Conservation (phyloP, 2,329 filamentous ascomycete genomes). For the Phaeoacremonium minimum region DNA sequence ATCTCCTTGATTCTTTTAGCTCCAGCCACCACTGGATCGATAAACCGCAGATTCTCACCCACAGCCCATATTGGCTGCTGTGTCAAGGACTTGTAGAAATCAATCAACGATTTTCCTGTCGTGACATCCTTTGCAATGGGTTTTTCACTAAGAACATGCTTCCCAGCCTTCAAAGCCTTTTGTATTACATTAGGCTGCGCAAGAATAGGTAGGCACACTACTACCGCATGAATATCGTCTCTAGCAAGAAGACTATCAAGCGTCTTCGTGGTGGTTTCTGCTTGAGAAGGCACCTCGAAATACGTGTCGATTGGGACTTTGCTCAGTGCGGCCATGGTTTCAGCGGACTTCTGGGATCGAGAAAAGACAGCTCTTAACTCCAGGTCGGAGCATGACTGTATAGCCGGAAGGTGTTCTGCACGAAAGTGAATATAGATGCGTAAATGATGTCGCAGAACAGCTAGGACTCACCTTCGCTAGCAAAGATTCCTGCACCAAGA, state of each 20-base stretch:
- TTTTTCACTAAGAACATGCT: constrained; percentile 69
- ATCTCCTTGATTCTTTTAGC: constrained; percentile 14
- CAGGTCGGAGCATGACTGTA: constrained; percentile 45
- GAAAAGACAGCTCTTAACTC: constrained; percentile 64
- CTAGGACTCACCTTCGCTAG: constrained; percentile 16
- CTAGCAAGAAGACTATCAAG: constrained; percentile 49
- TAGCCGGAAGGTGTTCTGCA: constrained; percentile 48
- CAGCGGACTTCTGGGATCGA: constrained; percentile 54
- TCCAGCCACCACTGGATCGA: constrained; percentile 21
- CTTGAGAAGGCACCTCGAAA: constrained; percentile 43
- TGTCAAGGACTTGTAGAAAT: constrained; percentile 22
- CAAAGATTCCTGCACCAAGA: constrained; percentile 29
- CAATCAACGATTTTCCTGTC: constrained; percentile 16
- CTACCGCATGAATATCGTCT: constrained; percentile 49
- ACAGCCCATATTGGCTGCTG: constrained; percentile 47
- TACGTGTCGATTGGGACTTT: constrained; percentile 42
- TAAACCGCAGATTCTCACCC: constrained; percentile 71
- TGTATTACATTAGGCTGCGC: constrained; percentile 55
- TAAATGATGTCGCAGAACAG: neutral
- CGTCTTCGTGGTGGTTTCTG: constrained; percentile 27
- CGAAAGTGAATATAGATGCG: neutral
- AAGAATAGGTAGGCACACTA: constrained; percentile 60
- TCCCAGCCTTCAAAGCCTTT: constrained; percentile 57
- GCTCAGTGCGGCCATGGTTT: constrained; percentile 30
- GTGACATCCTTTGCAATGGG: constrained; percentile 55